These are phyloP conservation scores for Candida andamanensis DNA, from an alignment of 805 yeast genomes.

Conservation along the genomic window DNA sequence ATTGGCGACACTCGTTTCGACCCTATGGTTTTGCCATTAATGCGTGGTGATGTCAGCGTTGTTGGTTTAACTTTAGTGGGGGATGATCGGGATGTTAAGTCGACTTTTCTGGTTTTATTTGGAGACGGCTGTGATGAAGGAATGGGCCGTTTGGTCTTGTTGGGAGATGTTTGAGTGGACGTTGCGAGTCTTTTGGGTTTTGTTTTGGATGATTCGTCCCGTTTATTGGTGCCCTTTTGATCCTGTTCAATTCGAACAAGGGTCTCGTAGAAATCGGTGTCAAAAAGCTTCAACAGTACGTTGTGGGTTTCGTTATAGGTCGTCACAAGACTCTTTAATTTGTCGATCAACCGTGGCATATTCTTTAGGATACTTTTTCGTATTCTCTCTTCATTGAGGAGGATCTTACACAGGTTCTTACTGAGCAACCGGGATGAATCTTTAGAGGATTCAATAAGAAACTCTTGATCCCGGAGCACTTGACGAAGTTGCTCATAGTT, in stretches of 20 bases:
- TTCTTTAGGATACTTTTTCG: conserved; percentile 63
- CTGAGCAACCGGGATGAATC: conserved; percentile 76
- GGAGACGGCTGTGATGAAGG: no score
- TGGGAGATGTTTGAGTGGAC: conserved; percentile 2
- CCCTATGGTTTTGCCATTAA: no score
- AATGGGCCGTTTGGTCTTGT: background rate
- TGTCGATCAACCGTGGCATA: conserved; percentile 58
- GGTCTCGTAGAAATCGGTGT: conserved; percentile 42
- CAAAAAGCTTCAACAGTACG: conserved; percentile 35
- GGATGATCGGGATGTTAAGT: no score
- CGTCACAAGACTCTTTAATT: conserved; percentile 42
- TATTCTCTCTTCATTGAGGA: conserved; percentile 73
- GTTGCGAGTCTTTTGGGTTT: background rate
- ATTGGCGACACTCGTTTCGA: no score
- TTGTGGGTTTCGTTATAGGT: conserved; percentile 41
- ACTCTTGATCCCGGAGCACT: conserved; percentile 54
- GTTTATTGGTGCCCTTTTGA: conserved; percentile 5
- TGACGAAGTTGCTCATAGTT: conserved; percentile 52
- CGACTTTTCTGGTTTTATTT: no score
- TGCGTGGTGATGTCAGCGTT: no score
- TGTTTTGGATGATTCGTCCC: background rate
- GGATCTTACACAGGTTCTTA: conserved; percentile 71
- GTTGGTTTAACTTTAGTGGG: no score
- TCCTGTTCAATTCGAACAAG: conserved; percentile 28
- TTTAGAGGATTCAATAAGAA: conserved; percentile 63